Conservation (phyloP, 108 stramenopile genomes). For the Cyclotella cryptica region DNA sequence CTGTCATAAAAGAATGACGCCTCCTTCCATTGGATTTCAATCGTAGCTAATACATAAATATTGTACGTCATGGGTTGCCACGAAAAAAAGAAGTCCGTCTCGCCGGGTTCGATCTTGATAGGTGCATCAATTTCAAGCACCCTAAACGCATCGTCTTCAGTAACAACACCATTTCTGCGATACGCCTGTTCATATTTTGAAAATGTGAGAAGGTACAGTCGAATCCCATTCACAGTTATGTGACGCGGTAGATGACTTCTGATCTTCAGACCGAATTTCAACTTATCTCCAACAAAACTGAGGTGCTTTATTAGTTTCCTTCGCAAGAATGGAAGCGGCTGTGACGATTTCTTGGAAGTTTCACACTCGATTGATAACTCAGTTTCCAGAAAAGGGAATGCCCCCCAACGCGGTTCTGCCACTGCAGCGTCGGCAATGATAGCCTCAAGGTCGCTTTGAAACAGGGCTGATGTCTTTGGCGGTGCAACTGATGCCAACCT, state of each 20-base stretch:
- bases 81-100: conserved; percentile 62
- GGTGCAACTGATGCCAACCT: conserved; percentile 65
- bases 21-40: conserved; percentile 79
- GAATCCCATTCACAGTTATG: conserved; percentile 63
- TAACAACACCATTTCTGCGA: conserved; percentile 49
- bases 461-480: conserved; percentile 52
- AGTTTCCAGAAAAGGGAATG: conserved; percentile 67
- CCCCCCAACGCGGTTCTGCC: conserved; percentile 60
- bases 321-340: conserved; percentile 56
- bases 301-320: conserved; percentile 64
- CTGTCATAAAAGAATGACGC: conserved; percentile 77
- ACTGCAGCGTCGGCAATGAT: conserved; percentile 63
- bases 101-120: conserved; percentile 59
- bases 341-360: conserved; percentile 36
- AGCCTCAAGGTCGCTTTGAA: conserved; percentile 70
- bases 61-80: conserved; percentile 72
- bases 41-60: conserved; percentile 67
- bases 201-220: conserved; percentile 64
- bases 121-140: conserved; percentile 53
- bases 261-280: conserved; percentile 52
- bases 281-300: conserved; percentile 69
- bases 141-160: conserved; percentile 71
- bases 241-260: conserved; percentile 67
- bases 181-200: conserved; percentile 58
- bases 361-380: conserved; percentile 54